These are phyloP conservation scores for Mortierella sp. DNA, from an alignment of 371 early-diverging fungal species.

Conservation along the genomic window DNA sequence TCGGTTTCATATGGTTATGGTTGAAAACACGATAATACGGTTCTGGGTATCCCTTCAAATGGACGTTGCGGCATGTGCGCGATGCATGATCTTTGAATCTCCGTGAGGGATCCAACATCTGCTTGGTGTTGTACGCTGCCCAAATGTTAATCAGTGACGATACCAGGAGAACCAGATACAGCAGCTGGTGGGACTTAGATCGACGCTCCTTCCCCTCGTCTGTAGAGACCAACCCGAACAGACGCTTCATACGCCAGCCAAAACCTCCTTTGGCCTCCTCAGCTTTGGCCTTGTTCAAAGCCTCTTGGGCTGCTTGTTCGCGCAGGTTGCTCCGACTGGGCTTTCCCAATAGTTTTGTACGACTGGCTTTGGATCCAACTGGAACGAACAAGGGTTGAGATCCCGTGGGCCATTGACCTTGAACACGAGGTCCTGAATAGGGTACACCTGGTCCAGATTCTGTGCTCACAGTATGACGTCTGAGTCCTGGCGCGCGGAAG, in stretches of 20 bases:
- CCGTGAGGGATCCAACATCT: slow-evolving; percentile 42
- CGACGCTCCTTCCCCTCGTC: slow-evolving; percentile 24
- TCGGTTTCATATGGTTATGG: slow-evolving; percentile 6
- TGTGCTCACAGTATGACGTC: slow-evolving; percentile 51
- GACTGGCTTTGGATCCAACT: slow-evolving; percentile 41
- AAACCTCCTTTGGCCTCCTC: neutral
- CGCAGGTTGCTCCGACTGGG: slow-evolving; percentile 25
- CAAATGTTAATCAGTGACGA: slow-evolving; percentile 48
- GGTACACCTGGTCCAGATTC: slow-evolving; percentile 7
- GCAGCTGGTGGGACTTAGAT: slow-evolving; percentile 11
- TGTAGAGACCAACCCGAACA: slow-evolving; percentile 3
- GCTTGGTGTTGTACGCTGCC: slow-evolving; percentile 48
- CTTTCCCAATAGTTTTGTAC: slow-evolving; percentile 35
- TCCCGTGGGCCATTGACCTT: slow-evolving; percentile 47
- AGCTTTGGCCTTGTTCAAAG: neutral
- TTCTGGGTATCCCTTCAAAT: slow-evolving; percentile 29
- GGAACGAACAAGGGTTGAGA: slow-evolving; percentile 28
- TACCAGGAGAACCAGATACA: slow-evolving; percentile 30
- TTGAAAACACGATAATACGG: slow-evolving; percentile 16
- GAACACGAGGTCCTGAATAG: slow-evolving; percentile 27
- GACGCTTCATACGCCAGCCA: slow-evolving; percentile 10
- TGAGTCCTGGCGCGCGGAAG: slow-evolving; percentile 12
- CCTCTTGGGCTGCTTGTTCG: slow-evolving; percentile 4
- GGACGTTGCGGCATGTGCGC: neutral
- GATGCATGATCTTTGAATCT: slow-evolving; percentile 12